phyloP scores from a whole-genome alignment of 306 rosid species.

The Elaeagnus macrophylla region DNA sequence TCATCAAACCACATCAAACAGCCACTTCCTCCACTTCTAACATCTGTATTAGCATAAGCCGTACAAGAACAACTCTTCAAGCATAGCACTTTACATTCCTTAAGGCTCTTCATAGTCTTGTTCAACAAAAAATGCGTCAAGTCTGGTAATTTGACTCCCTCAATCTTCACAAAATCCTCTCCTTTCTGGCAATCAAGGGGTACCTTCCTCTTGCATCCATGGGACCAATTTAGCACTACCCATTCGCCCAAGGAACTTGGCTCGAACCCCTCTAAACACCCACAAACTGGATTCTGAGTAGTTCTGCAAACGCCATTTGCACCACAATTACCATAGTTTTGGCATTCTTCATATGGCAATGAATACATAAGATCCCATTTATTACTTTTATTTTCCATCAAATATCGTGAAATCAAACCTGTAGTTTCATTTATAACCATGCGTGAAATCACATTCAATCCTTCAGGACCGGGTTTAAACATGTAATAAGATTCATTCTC shows the following conservation, averaged over 20 bases:
- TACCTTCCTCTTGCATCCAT: neutral
- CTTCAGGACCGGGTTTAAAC: too few species aligned
- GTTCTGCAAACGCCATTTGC: neutral
- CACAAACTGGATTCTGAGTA: neutral
- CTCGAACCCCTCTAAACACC: neutral
- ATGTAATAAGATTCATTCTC: too few species aligned
- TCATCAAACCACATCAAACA: neutral
- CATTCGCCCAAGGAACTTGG: neutral
- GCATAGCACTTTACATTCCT: neutral
- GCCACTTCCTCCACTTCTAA: neutral
- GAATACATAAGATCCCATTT: too few species aligned
- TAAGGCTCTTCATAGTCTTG: too few species aligned
- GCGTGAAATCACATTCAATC: too few species aligned
- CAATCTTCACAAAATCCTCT: neutral
- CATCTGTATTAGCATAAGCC: neutral
- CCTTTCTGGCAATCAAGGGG: neutral
- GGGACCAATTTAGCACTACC: neutral
- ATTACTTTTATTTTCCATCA: too few species aligned
- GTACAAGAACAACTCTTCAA: slow-evolving; percentile 1
- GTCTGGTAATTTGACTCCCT: neutral
- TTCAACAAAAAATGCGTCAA: neutral
- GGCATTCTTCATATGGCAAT: neutral
- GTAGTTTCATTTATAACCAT: too few species aligned
- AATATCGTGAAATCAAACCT: too few species aligned
- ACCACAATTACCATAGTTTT: neutral